Percentiles rank a stretch among this genome's conserved stretches.
Conservation (phyloP, 257 asterid genomes). For the Rehmannia glutinosa region DNA sequence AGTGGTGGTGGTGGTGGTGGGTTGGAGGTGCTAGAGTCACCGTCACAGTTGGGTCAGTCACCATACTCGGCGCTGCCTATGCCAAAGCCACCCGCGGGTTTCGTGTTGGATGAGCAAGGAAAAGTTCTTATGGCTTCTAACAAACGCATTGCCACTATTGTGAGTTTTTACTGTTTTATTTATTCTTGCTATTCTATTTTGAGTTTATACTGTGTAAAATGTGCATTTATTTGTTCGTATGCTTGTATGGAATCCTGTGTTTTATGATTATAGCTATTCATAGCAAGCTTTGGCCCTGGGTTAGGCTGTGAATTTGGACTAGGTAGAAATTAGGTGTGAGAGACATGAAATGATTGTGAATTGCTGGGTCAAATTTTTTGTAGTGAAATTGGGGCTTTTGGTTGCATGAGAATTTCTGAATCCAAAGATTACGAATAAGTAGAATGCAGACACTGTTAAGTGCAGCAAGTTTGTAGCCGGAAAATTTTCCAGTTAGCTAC, state of each 20-base stretch:
- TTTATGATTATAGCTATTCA: neutral
- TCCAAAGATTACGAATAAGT: neutral
- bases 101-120: constrained; percentile 81
- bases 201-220: neutral
- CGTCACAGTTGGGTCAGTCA: constrained; percentile 25
- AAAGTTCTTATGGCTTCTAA: constrained; percentile 79
- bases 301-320: neutral
- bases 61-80: constrained; percentile 56
- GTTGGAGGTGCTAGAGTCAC: constrained; percentile 39
- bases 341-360: neutral
- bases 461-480: no score
- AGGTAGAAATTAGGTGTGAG: neutral
- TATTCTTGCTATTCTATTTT: neutral
- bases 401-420: neutral
- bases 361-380: neutral
- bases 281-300: neutral
- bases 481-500: neutral
- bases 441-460: neutral
- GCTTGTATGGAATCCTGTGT: neutral
- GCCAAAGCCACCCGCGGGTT: constrained; percentile 98
- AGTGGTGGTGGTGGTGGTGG: constrained; percentile 18
- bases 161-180: constrained; percentile 31
- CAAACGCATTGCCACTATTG: constrained; percentile 75
- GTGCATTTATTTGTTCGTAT: neutral
- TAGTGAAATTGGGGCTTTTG: constrained; percentile 7